These are phyloP conservation scores for Wickerhamomyces bovis DNA, from an alignment of 805 yeast genomes.

Conservation along the genomic window DNA sequence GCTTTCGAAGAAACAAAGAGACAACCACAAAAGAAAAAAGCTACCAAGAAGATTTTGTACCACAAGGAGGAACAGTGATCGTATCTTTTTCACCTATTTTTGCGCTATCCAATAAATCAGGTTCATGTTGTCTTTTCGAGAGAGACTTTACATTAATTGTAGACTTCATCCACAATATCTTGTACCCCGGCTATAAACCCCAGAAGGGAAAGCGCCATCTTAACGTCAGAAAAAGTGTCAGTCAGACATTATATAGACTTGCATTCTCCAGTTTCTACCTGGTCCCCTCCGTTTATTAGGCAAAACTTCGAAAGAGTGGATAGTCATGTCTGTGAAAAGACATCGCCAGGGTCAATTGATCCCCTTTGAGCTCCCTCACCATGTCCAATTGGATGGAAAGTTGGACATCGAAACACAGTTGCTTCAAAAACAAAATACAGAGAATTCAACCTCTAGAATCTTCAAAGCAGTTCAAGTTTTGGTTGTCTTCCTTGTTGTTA, in stretches of 20 bases:
- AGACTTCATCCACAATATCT: not conserved
- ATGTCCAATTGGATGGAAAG: not conserved
- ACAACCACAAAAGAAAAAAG: slow-evolving; percentile 2
- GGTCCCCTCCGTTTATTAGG: not conserved
- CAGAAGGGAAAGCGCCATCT: not conserved
- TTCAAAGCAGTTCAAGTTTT: not conserved
- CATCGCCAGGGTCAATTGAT: not conserved
- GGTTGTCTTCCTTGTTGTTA: not conserved
- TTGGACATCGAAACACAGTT: not conserved
- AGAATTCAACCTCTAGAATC: not conserved
- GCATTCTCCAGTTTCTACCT: not conserved
- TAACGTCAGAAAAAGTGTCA: no score
- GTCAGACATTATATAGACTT: no score
- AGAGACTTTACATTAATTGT: no score
- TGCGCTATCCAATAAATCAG: no score
- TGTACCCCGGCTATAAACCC: not conserved
- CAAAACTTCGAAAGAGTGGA: not conserved
- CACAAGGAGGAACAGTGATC: not conserved
- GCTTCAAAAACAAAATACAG: not conserved
- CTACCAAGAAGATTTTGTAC: not conserved
- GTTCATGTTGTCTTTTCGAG: no score
- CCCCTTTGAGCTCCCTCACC: not conserved
- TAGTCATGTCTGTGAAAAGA: not conserved
- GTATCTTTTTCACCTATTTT: no score
- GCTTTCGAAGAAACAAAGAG: slow-evolving; percentile 31